Percentiles rank a stretch among this genome's conserved stretches.
Evolutionary conservation across 2,329 filamentous ascomycete species (phyloP).

Genomic region (Claviceps spartinae): DNA sequence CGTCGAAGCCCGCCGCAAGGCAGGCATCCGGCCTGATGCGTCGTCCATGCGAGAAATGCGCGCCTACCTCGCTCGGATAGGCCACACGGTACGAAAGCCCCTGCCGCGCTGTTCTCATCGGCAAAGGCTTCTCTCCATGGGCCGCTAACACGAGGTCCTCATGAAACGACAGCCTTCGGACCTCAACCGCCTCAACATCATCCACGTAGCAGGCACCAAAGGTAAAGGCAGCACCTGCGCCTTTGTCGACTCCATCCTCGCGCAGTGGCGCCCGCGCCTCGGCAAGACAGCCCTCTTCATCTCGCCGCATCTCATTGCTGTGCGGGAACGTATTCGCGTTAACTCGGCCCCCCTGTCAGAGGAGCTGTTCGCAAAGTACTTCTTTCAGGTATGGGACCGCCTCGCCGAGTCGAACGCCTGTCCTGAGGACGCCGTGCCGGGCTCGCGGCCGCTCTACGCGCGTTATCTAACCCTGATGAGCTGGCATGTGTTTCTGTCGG

Average conservation of each 20-base stretch:
- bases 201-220: conserved; percentile 65
- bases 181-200: conserved; percentile 47
- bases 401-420: conserved; percentile 25
- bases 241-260: conserved; percentile 50
- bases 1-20: conserved; percentile 64
- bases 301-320: conserved; percentile 53
- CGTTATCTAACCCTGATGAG: conserved; percentile 52
- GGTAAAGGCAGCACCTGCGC: conserved; percentile 64
- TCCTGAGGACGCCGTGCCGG: conserved; percentile 21
- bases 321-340: conserved; percentile 54
- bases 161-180: conserved; percentile 24
- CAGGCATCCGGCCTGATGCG: conserved; percentile 56
- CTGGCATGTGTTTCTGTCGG: conserved; percentile 51
- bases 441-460: conserved; percentile 41
- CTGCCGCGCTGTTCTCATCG: background rate
- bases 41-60: conserved; percentile 65
- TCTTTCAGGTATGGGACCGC: conserved; percentile 54
- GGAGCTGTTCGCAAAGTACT: conserved; percentile 47
- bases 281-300: conserved; percentile 50
- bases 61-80: conserved; percentile 62
- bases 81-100: conserved; percentile 44
- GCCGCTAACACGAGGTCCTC: background rate
- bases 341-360: conserved; percentile 44
- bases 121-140: background rate
- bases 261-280: conserved; percentile 30